Conservation (phyloP, 345 rosid species). For the Syzygium oleosum region DNA sequence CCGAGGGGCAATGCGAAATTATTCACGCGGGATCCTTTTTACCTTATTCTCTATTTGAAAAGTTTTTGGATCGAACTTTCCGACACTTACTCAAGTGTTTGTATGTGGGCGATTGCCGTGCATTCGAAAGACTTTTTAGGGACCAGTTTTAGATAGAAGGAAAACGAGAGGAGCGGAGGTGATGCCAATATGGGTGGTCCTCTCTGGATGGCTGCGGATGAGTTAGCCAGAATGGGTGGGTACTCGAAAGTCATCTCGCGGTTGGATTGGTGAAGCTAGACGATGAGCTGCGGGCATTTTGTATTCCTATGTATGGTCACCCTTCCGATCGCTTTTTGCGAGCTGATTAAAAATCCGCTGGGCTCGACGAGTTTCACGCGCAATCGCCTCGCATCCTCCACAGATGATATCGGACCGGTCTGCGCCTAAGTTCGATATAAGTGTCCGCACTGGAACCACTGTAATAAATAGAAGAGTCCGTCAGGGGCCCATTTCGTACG, state of each 20-base stretch:
- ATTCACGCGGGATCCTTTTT: rapidly evolving
- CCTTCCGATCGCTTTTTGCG: rapidly evolving
- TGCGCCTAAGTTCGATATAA: background rate
- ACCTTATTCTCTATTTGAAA: background rate
- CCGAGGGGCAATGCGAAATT: background rate
- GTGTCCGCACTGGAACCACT: background rate
- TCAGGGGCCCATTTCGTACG: background rate
- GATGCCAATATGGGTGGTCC: rapidly evolving
- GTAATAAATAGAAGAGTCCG: background rate
- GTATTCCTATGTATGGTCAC: background rate
- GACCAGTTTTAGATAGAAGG: background rate
- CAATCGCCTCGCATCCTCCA: background rate
- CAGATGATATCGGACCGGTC: rapidly evolving
- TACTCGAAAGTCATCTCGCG: rapidly evolving
- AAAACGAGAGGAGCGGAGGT: background rate
- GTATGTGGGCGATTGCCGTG: rapidly evolving
- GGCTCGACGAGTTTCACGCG: background rate
- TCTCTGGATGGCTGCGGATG: background rate
- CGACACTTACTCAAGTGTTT: rapidly evolving
- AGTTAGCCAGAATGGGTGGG: background rate
- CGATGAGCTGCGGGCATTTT: background rate
- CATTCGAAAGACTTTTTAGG: background rate
- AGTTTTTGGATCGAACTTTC: rapidly evolving
- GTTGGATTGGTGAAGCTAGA: rapidly evolving
- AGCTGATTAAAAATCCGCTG: rapidly evolving